Evolutionary conservation across 2,329 filamentous ascomycete species (phyloP).

Genomic region (Stachybotrys chlorohalonatus): DNA sequence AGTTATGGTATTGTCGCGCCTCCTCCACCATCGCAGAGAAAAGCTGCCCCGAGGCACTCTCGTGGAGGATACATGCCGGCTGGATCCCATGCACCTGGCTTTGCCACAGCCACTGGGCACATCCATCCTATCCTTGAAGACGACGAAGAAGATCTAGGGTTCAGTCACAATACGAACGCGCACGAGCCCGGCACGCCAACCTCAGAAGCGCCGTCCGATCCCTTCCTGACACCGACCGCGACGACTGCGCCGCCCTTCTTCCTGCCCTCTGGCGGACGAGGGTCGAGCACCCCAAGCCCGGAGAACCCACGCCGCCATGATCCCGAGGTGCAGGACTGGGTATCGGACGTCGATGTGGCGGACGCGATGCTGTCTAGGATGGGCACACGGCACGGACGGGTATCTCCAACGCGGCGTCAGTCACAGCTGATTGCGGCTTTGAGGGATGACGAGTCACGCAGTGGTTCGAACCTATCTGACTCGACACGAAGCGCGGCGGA

Average conservation of each 20-base stretch:
- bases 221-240: conserved; percentile 37
- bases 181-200: conserved; percentile 17
- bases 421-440: conserved; percentile 25
- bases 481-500: conserved; percentile 37
- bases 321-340: conserved; percentile 50
- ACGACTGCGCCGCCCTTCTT: conserved; percentile 10
- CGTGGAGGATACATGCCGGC: conserved; percentile 23
- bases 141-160: conserved; percentile 39
- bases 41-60: conserved; percentile 19
- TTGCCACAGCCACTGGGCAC: conserved; percentile 23
- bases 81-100: conserved; percentile 15
- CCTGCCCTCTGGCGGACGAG: conserved; percentile 20
- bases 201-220: conserved; percentile 33
- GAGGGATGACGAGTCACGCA: conserved; percentile 40
- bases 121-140: conserved; percentile 53
- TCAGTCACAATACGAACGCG: conserved; percentile 15
- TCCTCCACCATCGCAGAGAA: conserved; percentile 16
- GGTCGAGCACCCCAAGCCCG: conserved; percentile 28
- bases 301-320: conserved; percentile 29
- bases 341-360: conserved; percentile 44
- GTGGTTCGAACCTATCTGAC: conserved; percentile 49
- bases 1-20: conserved; percentile 1
- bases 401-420: conserved; percentile 28
- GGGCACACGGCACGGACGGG: conserved; percentile 22
- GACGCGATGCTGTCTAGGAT: conserved; percentile 41